Percentiles rank a stretch among this genome's conserved stretches.
phyloP scores from a whole-genome alignment of 805 yeast genomes.

The Grigorovia transvaalensis region DNA sequence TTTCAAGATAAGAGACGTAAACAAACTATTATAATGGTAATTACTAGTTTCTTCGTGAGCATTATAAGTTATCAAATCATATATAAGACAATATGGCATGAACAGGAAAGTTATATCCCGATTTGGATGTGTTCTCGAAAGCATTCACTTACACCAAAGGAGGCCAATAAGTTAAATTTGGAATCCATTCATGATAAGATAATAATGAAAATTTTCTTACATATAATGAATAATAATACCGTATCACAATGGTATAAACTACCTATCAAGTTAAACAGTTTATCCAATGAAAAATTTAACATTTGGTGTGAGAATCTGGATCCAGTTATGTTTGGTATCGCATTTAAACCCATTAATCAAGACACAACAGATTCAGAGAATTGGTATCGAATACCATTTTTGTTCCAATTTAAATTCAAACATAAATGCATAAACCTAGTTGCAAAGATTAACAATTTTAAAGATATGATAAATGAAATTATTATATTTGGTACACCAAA shows the following conservation, averaged over 20 bases:
- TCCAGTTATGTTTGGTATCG: constrained; percentile 21
- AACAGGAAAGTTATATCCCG: constrained; percentile 21
- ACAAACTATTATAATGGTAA: constrained; percentile 8
- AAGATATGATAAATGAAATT: background rate
- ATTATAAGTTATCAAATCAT: constrained; percentile 22
- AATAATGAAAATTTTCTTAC: background rate
- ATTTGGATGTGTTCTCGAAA: constrained; percentile 17
- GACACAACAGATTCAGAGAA: constrained; percentile 21
- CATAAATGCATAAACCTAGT: background rate
- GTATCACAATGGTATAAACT: background rate
- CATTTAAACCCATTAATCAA: constrained; percentile 13
- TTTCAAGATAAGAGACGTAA: constrained; percentile 13
- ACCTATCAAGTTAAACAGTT: constrained; percentile 18
- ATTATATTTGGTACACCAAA: background rate
- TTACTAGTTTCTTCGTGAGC: constrained; percentile 10
- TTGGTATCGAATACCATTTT: background rate
- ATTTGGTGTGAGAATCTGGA: constrained; percentile 27
- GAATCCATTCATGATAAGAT: background rate
- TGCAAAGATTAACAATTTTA: background rate
- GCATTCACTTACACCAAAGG: constrained; percentile 17
- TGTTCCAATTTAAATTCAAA: background rate
- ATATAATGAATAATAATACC: background rate
- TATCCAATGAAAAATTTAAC: constrained; percentile 13
- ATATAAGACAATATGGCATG: constrained; percentile 16
- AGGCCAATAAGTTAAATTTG: constrained; percentile 13